Base-by-base conservation (phyloP, 2,329 filamentous ascomycete species). In the Penicillium sp. region DNA sequence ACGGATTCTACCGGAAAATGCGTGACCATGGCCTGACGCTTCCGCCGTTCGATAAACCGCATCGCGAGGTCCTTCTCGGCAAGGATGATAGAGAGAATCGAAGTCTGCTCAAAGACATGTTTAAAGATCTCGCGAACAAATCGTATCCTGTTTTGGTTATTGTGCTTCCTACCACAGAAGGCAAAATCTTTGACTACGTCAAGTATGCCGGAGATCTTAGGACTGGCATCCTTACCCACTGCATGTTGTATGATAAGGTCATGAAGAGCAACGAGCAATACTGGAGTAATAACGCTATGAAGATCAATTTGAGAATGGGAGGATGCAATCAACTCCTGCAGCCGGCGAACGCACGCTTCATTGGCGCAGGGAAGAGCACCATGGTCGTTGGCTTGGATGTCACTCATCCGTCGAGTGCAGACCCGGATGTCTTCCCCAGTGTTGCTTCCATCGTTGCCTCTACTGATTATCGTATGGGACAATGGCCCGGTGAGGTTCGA, bases 301-400 rank as follows among this genome's bases (percentile, higher is more conserved):
- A 90, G 74, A 81, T 92, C 69, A 96, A 96, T 64, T 76, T 92
- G 39, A 94, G 93, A 72, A 78, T 85, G 37, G 88, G 88, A 1
- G 89, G 89, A 1, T 72, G 81, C n/a, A 92, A 92, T 64, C 89
- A 94, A 67, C 76, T 72, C 11, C 74, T 95, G 0, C 60, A 66
- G 7, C 24, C 50, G 16, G 61, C 77, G 0, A 80, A 84, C 29
- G 75, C 85, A 13, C 79, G 78, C 1, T 77, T 90, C 0, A 71
- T 90, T 42, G 74, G 76, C 26, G 79, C 86, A 24, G 83, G 82
- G 1, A 85, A 85, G 65, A 94, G 16, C 16, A 51, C 90, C 0
- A 96, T 96, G 85, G 74, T 96, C 1, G 84, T 94, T 11, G 91
- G 92, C 0, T 87, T 93, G 62, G 92, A 96, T 67, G 91, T 96